A percentile compares a stretch with the other conserved stretches of the same genome.
phyloP scores from a whole-genome alignment of 225 moss, liverwort and hornwort genomes.

The Straminergon stramineum region DNA sequence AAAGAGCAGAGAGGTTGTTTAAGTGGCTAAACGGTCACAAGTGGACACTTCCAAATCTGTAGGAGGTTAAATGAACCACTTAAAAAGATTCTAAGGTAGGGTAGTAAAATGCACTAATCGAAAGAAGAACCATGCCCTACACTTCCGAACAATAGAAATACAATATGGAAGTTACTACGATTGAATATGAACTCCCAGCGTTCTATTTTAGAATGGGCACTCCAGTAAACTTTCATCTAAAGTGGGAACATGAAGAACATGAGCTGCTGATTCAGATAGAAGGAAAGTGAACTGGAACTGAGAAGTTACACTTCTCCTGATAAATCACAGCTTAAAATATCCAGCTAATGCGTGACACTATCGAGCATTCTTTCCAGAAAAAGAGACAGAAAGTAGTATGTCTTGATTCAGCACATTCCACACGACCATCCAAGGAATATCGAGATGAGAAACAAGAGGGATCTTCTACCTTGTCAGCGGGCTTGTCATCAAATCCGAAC shows the following conservation, averaged over 20 bases:
- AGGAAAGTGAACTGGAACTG: neutral
- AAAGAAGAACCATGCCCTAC: neutral
- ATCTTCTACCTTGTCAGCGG: slow-evolving; percentile 65
- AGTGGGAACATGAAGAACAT: neutral
- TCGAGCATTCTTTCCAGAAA: neutral
- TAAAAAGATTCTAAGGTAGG: neutral
- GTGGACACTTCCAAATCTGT: neutral
- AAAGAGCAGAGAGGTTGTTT: neutral
- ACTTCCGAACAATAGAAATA: neutral
- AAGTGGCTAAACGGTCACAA: neutral
- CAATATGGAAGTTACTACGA: neutral
- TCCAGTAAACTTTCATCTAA: neutral
- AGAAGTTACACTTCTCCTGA: neutral
- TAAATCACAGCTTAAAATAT: neutral
- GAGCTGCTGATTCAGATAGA: neutral
- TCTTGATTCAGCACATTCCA: neutral
- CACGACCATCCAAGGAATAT: neutral
- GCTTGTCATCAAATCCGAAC: slow-evolving; percentile 76
- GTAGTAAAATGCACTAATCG: neutral
- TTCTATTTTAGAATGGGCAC: neutral
- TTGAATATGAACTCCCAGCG: neutral
- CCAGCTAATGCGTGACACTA: neutral
- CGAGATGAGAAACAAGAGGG: neutral
- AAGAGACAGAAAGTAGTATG: neutral
- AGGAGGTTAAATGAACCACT: neutral